phyloP scores from a whole-genome alignment of 208 protist genomes.

The Leishmania braziliensis region DNA sequence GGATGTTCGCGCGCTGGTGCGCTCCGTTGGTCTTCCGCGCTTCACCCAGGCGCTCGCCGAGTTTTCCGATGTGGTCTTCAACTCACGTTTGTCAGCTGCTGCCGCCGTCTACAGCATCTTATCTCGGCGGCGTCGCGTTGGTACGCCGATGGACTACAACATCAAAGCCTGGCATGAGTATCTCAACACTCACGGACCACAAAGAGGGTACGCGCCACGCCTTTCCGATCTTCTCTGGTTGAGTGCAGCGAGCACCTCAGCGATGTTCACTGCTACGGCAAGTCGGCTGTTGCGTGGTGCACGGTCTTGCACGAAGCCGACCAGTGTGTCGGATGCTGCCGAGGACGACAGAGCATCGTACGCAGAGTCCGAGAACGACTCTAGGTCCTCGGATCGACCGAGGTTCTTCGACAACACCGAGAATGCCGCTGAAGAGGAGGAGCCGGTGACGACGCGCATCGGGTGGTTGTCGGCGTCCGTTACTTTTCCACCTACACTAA shows the following conservation, averaged over 20 bases:
- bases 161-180: conserved; percentile 49
- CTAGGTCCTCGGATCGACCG: conserved; percentile 4
- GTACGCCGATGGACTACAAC: conserved; percentile 18
- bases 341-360: conserved; percentile 1
- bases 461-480: not conserved
- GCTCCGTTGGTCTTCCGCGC: not conserved
- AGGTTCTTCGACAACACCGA: conserved; percentile 34
- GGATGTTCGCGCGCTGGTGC: conserved; percentile 17
- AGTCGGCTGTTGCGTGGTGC: conserved; percentile 48
- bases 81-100: not conserved
- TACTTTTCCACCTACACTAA: not conserved
- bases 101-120: conserved; percentile 5
- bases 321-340: not conserved
- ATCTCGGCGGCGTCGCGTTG: conserved; percentile 16
- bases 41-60: conserved; percentile 28
- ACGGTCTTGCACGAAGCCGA: conserved; percentile 15
- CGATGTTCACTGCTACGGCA: conserved; percentile 55
- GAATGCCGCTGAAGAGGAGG: not conserved
- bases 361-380: not conserved
- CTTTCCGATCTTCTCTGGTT: conserved; percentile 63
- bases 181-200: conserved; percentile 52
- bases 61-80: conserved; percentile 13
- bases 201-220: conserved; percentile 32
- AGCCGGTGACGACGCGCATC: not conserved
- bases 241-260: conserved; percentile 53